A percentile compares a stretch with the other conserved stretches of the same genome.
phyloP scores from a whole-genome alignment of 257 asterid genomes.

The Avicennia marina region DNA sequence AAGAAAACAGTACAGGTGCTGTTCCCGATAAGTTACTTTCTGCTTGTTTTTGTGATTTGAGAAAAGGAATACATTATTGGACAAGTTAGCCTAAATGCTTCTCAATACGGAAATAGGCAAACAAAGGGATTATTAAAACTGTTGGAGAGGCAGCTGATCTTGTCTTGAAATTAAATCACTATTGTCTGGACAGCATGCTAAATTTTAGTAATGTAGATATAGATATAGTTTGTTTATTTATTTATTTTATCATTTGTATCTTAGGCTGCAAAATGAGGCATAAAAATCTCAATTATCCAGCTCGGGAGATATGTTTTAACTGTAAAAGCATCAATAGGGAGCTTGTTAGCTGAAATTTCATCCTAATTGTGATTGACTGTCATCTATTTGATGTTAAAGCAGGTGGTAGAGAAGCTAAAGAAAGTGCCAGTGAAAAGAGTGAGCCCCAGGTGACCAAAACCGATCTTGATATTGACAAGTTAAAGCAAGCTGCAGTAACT shows the following conservation, averaged over 20 bases:
- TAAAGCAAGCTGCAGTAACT: conserved; percentile 72
- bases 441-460: conserved; percentile 26
- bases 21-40: conserved; percentile 1
- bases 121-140: too few species aligned
- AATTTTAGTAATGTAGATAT: too few species aligned
- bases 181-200: too few species aligned
- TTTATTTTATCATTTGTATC: background rate
- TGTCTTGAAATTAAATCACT: too few species aligned
- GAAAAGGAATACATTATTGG: background rate
- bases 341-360: too few species aligned
- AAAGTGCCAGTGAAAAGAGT: conserved; percentile 29
- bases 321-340: too few species aligned
- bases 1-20: conserved; percentile 42
- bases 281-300: too few species aligned
- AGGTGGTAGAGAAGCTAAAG: conserved; percentile 40
- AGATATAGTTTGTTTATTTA: background rate
- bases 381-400: conserved; percentile 17
- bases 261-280: background rate
- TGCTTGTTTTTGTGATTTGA: conserved; percentile 14
- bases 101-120: too few species aligned
- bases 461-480: conserved; percentile 39
- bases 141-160: too few species aligned
- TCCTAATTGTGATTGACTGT: conserved; percentile 11
- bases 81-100: conserved; percentile 1
- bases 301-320: too few species aligned